Conservation (phyloP, 352 stramenopile species). For the Pythium volutum region DNA sequence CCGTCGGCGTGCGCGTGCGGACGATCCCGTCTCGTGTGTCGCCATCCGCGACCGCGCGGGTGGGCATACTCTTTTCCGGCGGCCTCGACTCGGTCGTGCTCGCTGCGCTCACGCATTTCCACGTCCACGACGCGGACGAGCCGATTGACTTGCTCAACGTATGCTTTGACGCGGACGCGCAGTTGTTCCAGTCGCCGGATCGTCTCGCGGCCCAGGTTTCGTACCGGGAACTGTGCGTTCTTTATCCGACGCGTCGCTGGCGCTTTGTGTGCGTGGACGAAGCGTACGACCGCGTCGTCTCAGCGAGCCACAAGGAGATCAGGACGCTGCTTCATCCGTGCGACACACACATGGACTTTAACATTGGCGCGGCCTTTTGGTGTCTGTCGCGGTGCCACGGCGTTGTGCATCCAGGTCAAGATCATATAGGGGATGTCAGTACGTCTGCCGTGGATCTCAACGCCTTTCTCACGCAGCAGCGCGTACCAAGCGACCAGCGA, state of each 20-base stretch:
- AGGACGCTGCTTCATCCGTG: constrained; percentile 80
- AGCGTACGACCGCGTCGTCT: constrained; percentile 67
- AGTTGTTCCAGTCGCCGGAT: constrained; percentile 86
- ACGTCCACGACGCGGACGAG: constrained; percentile 45
- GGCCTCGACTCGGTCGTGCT: constrained; percentile 96
- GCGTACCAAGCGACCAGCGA: constrained; percentile 19
- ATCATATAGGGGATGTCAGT: neutral
- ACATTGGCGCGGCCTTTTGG: constrained; percentile 95
- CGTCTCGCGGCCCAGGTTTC: constrained; percentile 84
- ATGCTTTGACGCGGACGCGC: constrained; percentile 84
- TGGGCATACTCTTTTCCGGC: constrained; percentile 95
- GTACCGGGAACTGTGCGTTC: constrained; percentile 72
- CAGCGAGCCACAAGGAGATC: constrained; percentile 60
- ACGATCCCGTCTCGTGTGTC: constrained; percentile 45
- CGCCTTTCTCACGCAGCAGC: constrained; percentile 32
- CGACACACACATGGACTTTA: constrained; percentile 97
- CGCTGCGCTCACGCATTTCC: constrained; percentile 85
- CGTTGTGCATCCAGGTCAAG: constrained; percentile 20
- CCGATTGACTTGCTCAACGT: constrained; percentile 94
- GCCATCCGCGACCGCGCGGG: constrained; percentile 11
- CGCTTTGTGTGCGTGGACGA: constrained; percentile 86
- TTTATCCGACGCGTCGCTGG: constrained; percentile 86
- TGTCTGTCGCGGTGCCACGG: constrained; percentile 86
- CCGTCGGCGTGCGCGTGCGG: constrained; percentile 79
- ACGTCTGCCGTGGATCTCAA: constrained; percentile 30